Base-by-base conservation (phyloP, 2,329 filamentous ascomycete species). In the Trichocomaceae sp. region DNA sequence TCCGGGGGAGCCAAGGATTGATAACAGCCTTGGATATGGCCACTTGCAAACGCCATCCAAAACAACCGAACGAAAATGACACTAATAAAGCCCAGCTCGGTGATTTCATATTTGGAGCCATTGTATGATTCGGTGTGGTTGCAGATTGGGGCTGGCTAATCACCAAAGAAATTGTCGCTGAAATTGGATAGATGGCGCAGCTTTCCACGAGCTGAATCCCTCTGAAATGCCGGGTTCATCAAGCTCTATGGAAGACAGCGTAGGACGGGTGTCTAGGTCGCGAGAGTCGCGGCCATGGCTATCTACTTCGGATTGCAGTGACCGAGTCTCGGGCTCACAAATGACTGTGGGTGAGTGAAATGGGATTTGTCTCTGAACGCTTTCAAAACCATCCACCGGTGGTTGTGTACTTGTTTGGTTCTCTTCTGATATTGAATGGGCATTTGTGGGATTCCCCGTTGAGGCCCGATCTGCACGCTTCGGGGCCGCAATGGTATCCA, bases 11-110 rank as follows among this genome's bases (percentile, higher is more conserved):
- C 22, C 33, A 22, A 13, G 19, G 53, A 33, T 33, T 33, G 29
- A 12, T 33, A 33, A 33, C 10, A 35, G 31, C 31, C 12, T 13
- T 35, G 31, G 31, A 3, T 15, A 35, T 35, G 5, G 31, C 31
- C 31, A 35, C 31, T 35, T 10, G 8, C 8, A 35, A 35, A 35
- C 8, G 13, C 9, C 9, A 8, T 29, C 7, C 26, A 9, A 29
- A 15, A 35, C 4, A 35, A 15, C 12, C 29, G 8, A 15, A 96
- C 37, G 91, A 89, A 0, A 81, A 93, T 71, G 88, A 93, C 69
- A 93, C 89, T 0, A 77, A 87, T 61, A 85, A 90, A 66, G 76
- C 93, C 3, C 69, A 15, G 31, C 6, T 35, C 2, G 13, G 31
- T 12, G 13, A 15, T 15, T 5, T 35, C 12, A 13, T 35, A 13